Percentiles rank a stretch among this genome's conserved stretches.
Conservation (phyloP, 2,329 filamentous ascomycete genomes). For the Hypoxylon sp. region DNA sequence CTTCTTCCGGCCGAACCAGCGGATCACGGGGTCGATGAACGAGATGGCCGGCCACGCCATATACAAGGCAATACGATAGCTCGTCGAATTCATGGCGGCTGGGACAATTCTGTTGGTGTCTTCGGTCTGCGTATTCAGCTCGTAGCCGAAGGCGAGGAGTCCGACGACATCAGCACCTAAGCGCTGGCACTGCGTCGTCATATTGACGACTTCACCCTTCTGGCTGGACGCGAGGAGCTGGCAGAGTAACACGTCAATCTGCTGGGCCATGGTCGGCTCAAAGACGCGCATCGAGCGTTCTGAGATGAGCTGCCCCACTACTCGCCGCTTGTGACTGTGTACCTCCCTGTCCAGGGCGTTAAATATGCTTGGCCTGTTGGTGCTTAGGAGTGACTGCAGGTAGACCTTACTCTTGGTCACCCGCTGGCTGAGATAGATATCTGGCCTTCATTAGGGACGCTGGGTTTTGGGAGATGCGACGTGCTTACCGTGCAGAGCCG, state of each 20-base stretch:
- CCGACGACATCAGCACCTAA: slow-evolving; percentile 35
- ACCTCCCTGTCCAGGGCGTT: not conserved
- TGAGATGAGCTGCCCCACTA: slow-evolving; percentile 34
- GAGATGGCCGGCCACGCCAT: slow-evolving; percentile 29
- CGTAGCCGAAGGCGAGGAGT: slow-evolving; percentile 36
- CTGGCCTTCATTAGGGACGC: slow-evolving; percentile 15
- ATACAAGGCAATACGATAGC: slow-evolving; percentile 22
- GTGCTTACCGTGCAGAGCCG: slow-evolving; percentile 28
- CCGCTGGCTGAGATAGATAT: slow-evolving; percentile 30
- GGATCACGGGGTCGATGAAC: slow-evolving; percentile 25
- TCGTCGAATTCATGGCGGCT: slow-evolving; percentile 24
- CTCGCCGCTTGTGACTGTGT: slow-evolving; percentile 12
- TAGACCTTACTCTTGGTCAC: slow-evolving; percentile 26
- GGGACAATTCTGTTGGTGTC: slow-evolving; percentile 32
- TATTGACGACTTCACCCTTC: slow-evolving; percentile 21
- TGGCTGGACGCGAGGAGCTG: slow-evolving; percentile 22
- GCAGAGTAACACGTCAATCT: slow-evolving; percentile 32
- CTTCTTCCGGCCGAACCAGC: slow-evolving; percentile 28
- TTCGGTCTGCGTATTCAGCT: slow-evolving; percentile 32
- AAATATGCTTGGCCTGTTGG: not conserved
- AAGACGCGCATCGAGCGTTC: slow-evolving; percentile 42
- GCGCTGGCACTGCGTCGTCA: slow-evolving; percentile 26
- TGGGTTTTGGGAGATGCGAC: not conserved
- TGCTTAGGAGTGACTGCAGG: not conserved
- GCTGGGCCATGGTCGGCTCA: slow-evolving; percentile 36